Evolutionary conservation across 805 yeast genomes (phyloP).

Genomic region (Komagataella kurtzmanii): DNA sequence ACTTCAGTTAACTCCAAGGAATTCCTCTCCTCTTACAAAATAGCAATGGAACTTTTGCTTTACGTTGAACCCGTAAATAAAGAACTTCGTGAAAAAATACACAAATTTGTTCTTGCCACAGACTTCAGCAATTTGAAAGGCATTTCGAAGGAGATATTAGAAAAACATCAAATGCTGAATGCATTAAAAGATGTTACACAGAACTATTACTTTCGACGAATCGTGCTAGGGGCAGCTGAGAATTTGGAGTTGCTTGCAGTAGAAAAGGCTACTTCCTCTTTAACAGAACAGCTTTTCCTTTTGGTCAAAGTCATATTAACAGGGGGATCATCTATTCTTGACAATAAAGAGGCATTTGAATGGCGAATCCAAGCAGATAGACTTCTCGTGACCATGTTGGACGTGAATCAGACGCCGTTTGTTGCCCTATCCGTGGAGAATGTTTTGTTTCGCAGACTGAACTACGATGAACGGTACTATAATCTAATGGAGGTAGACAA

Average conservation of each 20-base stretch:
- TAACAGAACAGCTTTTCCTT: constrained; percentile 22
- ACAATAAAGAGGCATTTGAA: constrained; percentile 26
- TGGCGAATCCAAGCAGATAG: constrained; percentile 58
- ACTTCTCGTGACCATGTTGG: constrained; percentile 57
- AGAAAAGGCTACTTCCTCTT: constrained; percentile 15
- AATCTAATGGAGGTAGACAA: constrained; percentile 46
- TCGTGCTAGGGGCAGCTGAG: constrained; percentile 23
- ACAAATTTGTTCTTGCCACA: constrained; percentile 53
- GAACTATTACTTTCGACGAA: constrained; percentile 35
- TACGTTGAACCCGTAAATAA: constrained; percentile 64
- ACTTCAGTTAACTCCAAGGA: constrained; percentile 64
- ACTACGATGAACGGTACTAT: constrained; percentile 48
- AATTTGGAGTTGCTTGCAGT: constrained; percentile 10
- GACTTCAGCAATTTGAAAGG: constrained; percentile 50
- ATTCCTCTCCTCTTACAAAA: constrained; percentile 51
- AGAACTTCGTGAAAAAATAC: constrained; percentile 41
- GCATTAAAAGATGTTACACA: constrained; percentile 26
- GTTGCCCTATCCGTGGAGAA: constrained; percentile 56
- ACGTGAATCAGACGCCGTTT: constrained; percentile 45
- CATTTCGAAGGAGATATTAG: constrained; percentile 30
- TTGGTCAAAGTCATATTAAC: constrained; percentile 24
- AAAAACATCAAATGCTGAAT: constrained; percentile 33
- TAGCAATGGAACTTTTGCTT: constrained; percentile 49
- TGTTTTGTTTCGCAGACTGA: constrained; percentile 47
- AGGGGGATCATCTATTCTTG: constrained; percentile 3